Evolutionary conservation across 1,284 basidiomycete species (phyloP), one percentile per base, ranked within the genome.

Genomic region (Sphagnurus paluster): DNA sequence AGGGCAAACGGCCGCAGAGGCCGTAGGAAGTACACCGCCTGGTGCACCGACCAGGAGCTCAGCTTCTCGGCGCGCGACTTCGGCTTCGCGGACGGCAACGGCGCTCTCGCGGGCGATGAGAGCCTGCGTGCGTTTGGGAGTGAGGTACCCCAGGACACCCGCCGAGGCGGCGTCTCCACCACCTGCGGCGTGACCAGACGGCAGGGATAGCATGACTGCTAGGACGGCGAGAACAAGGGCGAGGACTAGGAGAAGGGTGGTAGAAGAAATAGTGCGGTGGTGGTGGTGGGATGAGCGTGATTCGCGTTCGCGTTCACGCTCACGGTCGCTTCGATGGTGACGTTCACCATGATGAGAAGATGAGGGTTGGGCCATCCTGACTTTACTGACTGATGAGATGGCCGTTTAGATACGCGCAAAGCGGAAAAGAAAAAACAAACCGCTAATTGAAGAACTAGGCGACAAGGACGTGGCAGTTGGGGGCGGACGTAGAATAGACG

Each of bases 311-410:
- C 74, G 76, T 43, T 77, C 79, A 45, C 82, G 76, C 41, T 77
- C 79, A 43, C 82, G 75, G 49, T 83, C 79, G 48, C 80, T 77
- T 50, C 80, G 75, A 44, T 80, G 74, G 52, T 80, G 79, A 56
- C 76, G 77, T 56, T 82, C 75, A 46, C 74, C 76, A 56, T 77
- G 81, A 56, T 88, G 87, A 34, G 87, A 90, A 20, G 87, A 90
- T 21, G 87, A 88, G 48, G 87, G 88, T 67, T 88, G 83, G 50
- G 88, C 88, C 88, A 90, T 90, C 75, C 84, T 86, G 68, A 78
- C 77, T 76, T 72, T 64, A 57, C 48, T 53, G 39, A 43, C 38
- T 35, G 17, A 26, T 57, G 44, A 57, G 46, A 39, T n/a, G n/a
- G n/a, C n/a, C n/a, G 46, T 10, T 38, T 39, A 36, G 39, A 48